phyloP scores from a whole-genome alignment of 2,329 filamentous ascomycete species.

The Cadophora malorum region DNA sequence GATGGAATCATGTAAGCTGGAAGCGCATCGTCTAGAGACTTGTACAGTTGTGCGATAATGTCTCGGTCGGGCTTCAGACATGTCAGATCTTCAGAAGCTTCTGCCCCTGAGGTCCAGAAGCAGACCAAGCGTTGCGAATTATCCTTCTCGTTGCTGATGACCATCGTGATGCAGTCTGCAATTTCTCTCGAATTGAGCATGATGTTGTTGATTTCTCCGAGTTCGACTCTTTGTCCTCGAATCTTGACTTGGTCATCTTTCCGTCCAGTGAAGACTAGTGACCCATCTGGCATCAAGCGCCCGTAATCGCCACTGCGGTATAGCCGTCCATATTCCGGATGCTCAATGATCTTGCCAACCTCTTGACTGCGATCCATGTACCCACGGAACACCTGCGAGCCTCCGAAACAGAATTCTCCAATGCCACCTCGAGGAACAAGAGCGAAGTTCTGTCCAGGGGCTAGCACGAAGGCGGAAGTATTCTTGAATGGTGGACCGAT shows the following conservation, averaged over 20 bases:
- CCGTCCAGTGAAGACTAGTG: constrained; percentile 74
- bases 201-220: constrained; percentile 73
- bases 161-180: constrained; percentile 67
- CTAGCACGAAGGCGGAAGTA: constrained; percentile 62
- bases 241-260: constrained; percentile 84
- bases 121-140: constrained; percentile 63
- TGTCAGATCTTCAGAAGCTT: constrained; percentile 21
- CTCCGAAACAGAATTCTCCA: constrained; percentile 87
- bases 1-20: constrained; percentile 83
- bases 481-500: constrained; percentile 79
- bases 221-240: constrained; percentile 79
- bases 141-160: constrained; percentile 53
- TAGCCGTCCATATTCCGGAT: constrained; percentile 72
- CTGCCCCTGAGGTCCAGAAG: constrained; percentile 66
- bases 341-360: constrained; percentile 69
- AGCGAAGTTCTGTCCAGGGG: constrained; percentile 53
- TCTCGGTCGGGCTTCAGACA: constrained; percentile 48
- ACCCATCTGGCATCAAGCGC: constrained; percentile 77
- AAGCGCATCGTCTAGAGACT: constrained; percentile 60
- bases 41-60: constrained; percentile 57
- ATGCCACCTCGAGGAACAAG: constrained; percentile 72
- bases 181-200: constrained; percentile 60
- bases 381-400: constrained; percentile 78
- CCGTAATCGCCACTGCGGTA: constrained; percentile 87
- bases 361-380: constrained; percentile 74